phyloP scores from a whole-genome alignment of 345 rosid genomes.

The Eucalyptus sp. region DNA sequence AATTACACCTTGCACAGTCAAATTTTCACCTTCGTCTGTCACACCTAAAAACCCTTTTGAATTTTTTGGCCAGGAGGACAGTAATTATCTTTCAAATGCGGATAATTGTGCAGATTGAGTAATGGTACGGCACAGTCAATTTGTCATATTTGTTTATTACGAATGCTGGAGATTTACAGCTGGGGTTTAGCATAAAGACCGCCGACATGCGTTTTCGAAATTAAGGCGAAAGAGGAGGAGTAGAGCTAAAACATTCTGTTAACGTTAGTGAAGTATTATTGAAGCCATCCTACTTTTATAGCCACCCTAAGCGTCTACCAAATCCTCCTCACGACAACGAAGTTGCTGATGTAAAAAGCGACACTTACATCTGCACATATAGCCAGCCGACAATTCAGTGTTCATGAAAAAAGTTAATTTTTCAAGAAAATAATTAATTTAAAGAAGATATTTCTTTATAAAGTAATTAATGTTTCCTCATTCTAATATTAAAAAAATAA shows the following conservation, averaged over 20 bases:
- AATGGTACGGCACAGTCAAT: background rate
- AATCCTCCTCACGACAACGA: background rate
- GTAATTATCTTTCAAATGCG: too few species aligned
- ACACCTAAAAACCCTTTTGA: background rate
- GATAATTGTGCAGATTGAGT: background rate
- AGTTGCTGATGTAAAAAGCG: background rate
- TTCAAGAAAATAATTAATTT: too few species aligned
- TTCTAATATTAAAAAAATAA: too few species aligned
- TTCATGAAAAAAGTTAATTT: background rate
- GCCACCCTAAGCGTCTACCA: accelerated
- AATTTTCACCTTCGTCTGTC: background rate
- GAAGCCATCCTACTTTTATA: background rate
- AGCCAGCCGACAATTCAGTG: background rate
- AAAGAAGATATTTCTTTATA: too few species aligned
- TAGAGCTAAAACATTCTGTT: background rate
- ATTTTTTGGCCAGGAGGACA: background rate
- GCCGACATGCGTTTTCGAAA: background rate
- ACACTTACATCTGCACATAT: background rate
- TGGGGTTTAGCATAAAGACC: background rate
- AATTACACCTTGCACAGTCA: background rate
- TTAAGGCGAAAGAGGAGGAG: background rate
- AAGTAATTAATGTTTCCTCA: too few species aligned
- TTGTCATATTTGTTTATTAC: too few species aligned
- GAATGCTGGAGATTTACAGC: background rate
- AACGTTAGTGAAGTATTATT: background rate